These are phyloP conservation scores for Cladosporium sp. DNA, from an alignment of 2,329 filamentous ascomycete genomes.

Conservation along the genomic window DNA sequence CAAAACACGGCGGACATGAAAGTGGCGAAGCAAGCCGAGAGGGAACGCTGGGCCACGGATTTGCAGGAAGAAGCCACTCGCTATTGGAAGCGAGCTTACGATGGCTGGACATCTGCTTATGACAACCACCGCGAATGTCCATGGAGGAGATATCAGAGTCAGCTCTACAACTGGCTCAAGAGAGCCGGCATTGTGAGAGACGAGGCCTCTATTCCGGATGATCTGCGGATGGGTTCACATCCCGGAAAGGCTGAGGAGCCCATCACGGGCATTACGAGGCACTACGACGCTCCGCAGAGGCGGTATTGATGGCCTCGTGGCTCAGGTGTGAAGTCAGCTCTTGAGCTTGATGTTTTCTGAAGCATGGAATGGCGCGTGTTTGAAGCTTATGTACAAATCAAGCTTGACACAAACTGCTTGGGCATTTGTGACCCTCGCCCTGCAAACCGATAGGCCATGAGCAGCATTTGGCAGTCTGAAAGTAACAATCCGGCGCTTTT, in stretches of 20 bases:
- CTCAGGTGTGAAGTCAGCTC: neutral
- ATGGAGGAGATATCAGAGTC: neutral
- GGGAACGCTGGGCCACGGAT: neutral
- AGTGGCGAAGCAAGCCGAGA: neutral
- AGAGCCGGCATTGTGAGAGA: neutral
- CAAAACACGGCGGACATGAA: neutral
- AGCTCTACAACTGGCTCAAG: neutral
- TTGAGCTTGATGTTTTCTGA: neutral
- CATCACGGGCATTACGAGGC: neutral
- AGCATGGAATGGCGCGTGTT: too few species aligned
- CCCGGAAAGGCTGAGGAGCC: neutral
- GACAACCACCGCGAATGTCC: conserved; percentile 8
- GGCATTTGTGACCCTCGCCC: too few species aligned
- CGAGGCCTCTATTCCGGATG: neutral
- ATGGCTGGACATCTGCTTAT: conserved; percentile 1
- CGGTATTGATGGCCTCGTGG: neutral
- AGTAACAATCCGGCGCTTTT: too few species aligned
- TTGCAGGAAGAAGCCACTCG: neutral
- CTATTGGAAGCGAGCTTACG: neutral
- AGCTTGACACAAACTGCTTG: too few species aligned
- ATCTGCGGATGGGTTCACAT: neutral
- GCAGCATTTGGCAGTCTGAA: too few species aligned
- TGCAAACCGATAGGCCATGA: too few species aligned
- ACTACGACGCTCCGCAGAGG: neutral
- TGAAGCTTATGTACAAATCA: too few species aligned